phyloP scores from a whole-genome alignment of 208 protist genomes.

The Porcisia deanei region DNA sequence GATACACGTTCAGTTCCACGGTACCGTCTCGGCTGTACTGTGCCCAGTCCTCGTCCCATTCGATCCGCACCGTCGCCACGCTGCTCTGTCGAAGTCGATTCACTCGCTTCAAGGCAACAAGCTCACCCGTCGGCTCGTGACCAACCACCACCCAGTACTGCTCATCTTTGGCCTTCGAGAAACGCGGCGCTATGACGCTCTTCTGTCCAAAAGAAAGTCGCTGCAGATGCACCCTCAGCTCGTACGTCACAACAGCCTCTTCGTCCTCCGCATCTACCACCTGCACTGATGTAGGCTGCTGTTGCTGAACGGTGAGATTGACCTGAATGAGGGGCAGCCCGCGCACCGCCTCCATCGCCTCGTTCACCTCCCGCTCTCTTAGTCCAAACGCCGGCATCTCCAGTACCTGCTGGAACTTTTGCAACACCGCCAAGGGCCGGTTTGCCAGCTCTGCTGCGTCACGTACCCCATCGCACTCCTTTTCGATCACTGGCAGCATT shows the following conservation, averaged over 20 bases:
- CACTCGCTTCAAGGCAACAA: constrained; percentile 93
- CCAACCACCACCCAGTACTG: constrained; percentile 93
- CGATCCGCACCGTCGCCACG: constrained; percentile 64
- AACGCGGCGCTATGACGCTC: constrained; percentile 81
- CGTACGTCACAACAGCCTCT: constrained; percentile 48
- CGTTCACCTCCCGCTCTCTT: constrained; percentile 40
- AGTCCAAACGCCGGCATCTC: constrained; percentile 51
- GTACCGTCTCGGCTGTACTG: constrained; percentile 27
- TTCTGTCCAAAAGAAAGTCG: constrained; percentile 54
- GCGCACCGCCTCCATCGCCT: constrained; percentile 78
- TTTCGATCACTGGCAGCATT: constrained; percentile 67
- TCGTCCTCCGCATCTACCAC: constrained; percentile 16
- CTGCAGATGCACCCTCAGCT: constrained; percentile 61
- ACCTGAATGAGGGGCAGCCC: constrained; percentile 83
- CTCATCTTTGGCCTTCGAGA: constrained; percentile 92
- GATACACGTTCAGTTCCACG: constrained; percentile 71
- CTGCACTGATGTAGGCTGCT: constrained; percentile 15
- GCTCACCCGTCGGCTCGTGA: constrained; percentile 81
- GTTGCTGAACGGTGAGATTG: constrained; percentile 42
- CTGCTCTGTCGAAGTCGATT: constrained; percentile 59
- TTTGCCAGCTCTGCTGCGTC: constrained; percentile 80
- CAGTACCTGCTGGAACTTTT: constrained; percentile 57
- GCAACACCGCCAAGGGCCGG: constrained; percentile 42
- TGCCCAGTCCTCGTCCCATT: constrained; percentile 90
- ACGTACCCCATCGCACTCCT: constrained; percentile 54